phyloP scores from a whole-genome alignment of 768 basidiomycete species.

The Termitomyces sp. region DNA sequence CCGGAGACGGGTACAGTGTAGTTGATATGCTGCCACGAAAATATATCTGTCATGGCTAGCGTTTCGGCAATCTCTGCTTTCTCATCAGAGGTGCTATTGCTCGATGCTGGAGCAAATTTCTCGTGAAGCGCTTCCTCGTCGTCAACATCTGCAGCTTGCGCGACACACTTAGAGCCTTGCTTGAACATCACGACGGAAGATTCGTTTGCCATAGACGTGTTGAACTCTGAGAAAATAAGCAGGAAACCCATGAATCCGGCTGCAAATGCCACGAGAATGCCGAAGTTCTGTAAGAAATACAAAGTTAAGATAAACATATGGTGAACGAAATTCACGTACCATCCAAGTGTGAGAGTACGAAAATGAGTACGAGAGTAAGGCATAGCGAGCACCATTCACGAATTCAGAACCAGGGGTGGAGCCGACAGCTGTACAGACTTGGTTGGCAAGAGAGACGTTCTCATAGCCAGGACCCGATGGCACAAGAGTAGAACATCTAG shows the following conservation, averaged over 20 bases:
- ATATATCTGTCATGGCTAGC: constrained; percentile 37
- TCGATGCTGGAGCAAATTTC: constrained; percentile 13
- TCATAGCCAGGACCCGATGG: constrained; percentile 63
- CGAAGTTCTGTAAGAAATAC: constrained; percentile 45
- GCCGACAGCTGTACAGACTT: constrained; percentile 74
- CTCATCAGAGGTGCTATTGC: constrained; percentile 11
- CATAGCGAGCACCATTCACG: constrained; percentile 56
- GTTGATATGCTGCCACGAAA: constrained; percentile 62
- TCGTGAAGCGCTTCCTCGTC: constrained; percentile 30
- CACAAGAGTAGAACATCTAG: constrained; percentile 50
- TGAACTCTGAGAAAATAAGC: constrained; percentile 54
- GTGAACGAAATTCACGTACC: constrained; percentile 6
- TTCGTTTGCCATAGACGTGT: constrained; percentile 32
- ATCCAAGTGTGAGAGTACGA: constrained; percentile 20
- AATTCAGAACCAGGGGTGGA: constrained; percentile 48
- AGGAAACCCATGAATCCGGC: constrained; percentile 47
- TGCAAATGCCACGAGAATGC: constrained; percentile 64
- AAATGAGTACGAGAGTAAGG: constrained; percentile 45
- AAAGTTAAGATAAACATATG: neutral
- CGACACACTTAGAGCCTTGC: constrained; percentile 34
- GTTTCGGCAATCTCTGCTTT: constrained; percentile 30
- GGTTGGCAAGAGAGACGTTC: constrained; percentile 49
- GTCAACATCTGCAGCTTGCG: constrained; percentile 19
- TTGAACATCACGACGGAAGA: constrained; percentile 55
- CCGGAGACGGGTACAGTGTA: constrained; percentile 50